Evolutionary conservation across 495 filamentous ascomycete species (phyloP), one percentile per base, ranked within the genome.

Genomic region (Jackrogersella minutella): DNA sequence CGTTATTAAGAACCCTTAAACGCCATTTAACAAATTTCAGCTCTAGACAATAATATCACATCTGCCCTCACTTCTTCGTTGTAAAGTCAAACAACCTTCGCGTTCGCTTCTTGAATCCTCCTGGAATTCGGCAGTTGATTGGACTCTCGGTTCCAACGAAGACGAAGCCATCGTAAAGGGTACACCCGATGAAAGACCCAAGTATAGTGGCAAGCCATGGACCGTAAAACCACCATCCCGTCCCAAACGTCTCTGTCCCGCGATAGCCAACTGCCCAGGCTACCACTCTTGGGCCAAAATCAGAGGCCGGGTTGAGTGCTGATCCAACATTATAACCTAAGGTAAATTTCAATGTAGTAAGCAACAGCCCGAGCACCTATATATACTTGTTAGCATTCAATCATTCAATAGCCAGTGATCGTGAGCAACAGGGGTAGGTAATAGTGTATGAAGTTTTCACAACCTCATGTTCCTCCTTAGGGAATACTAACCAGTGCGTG

Each of bases 131-230:
- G 62, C 83, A 82, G 58, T 85, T 84, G 39, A 85, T 76, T 2
- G 82, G 82, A 13, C 79, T 82, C 71, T 84, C 82, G 1, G 81
- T 74, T 28, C 83, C 83, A 16, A 79, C 81, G 53, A 85, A 87
- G 43, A 86, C 78, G 41, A 85, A 76, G 37, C 82, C 76, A 58
- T 86, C 84, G 55, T 87, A 87, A 41, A 85, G 36, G 47, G 76
- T 79, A 2, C 70, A 81, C 3, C 84, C 84, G 14, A 79, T 66
- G 28, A 83, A 70, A 0, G 76, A 77, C 1, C 84, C 84, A 13
- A 70, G 64, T 8, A 84, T 28, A 2, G 81, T 76, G 5, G 79
- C 81, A 0, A 74, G 78, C 78, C 79, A 84, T 2, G 81, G 81
- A 4, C 83, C 80, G 65, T 82, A 84, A 49, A 85, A 76, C 82